Percentiles rank a stretch among this genome's conserved stretches.
phyloP scores from a whole-genome alignment of 768 basidiomycete genomes.

The Leccinum sublutescens region DNA sequence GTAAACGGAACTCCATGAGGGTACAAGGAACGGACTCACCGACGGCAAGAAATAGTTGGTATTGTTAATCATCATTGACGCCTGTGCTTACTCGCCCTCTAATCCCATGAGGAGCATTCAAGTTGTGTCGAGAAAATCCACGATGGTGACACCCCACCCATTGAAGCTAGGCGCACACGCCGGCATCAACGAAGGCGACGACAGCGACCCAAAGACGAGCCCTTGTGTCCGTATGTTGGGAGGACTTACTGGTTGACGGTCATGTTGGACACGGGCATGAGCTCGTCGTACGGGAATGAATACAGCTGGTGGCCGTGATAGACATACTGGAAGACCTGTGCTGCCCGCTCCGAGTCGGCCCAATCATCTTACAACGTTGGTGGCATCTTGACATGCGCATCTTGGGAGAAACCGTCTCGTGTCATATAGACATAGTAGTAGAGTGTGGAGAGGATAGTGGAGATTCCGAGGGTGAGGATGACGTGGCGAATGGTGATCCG shows the following conservation, averaged over 20 bases:
- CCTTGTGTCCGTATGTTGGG: too few relatives aligned
- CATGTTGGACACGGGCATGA: constrained; percentile 49
- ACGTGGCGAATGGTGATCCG: constrained; percentile 18
- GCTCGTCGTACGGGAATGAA: constrained; percentile 63
- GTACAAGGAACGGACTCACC: constrained; percentile 29
- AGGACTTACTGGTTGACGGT: constrained; percentile 49
- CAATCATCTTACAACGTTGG: constrained; percentile 36
- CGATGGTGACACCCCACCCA: constrained; percentile 73
- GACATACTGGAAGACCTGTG: constrained; percentile 62
- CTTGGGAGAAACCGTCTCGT: neutral
- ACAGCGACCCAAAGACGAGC: neutral
- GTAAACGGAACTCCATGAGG: neutral
- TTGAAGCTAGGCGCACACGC: constrained; percentile 52
- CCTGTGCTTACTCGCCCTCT: constrained; percentile 64
- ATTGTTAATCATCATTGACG: constrained; percentile 49
- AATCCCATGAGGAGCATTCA: constrained; percentile 75
- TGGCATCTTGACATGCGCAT: neutral
- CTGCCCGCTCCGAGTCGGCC: constrained; percentile 43
- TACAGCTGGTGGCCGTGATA: constrained; percentile 64
- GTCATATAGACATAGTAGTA: constrained; percentile 21
- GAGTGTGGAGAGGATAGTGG: constrained; percentile 10
- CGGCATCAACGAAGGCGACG: constrained; percentile 2
- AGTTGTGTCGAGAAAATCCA: constrained; percentile 78
- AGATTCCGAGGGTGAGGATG: constrained; percentile 14
- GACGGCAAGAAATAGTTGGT: constrained; percentile 47